phyloP scores from a whole-genome alignment of 345 rosid genomes.

The Lenwebbia sp. region DNA sequence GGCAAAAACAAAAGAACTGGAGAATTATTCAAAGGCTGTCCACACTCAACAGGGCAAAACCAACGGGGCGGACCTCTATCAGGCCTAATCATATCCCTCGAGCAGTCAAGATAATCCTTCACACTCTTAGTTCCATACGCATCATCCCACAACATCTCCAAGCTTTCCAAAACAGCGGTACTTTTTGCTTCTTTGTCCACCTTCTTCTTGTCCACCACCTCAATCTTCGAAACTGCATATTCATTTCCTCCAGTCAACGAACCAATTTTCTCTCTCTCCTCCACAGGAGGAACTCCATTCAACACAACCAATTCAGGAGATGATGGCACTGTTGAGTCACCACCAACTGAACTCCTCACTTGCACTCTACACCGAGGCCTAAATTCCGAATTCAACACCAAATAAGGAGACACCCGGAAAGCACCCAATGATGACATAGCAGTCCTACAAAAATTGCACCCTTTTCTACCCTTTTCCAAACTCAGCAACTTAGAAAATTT shows the following conservation, averaged over 20 bases:
- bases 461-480: background rate
- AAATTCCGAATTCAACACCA: slow-evolving; percentile 5
- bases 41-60: slow-evolving; percentile 77
- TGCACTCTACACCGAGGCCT: slow-evolving; percentile 24
- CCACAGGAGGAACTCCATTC: slow-evolving; percentile 25
- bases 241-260: slow-evolving; percentile 12
- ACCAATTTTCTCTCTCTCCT: slow-evolving; percentile 11
- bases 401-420: slow-evolving; percentile 12
- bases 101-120: slow-evolving; percentile 45
- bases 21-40: slow-evolving; percentile 47
- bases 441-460: background rate
- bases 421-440: slow-evolving; percentile 19
- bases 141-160: slow-evolving; percentile 78
- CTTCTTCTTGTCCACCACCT: slow-evolving; percentile 7
- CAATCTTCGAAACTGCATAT: background rate
- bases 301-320: slow-evolving; percentile 16
- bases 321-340: slow-evolving; percentile 10
- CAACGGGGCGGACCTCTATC: slow-evolving; percentile 78
- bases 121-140: slow-evolving; percentile 58
- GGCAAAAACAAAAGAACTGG: slow-evolving; percentile 69
- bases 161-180: slow-evolving; percentile 1
- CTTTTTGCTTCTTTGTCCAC: slow-evolving; percentile 3
- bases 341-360: slow-evolving; percentile 25
- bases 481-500: background rate
- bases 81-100: slow-evolving; percentile 40